A percentile compares a stretch with the other conserved stretches of the same genome.
These are phyloP conservation scores for Begonia fuchsioides DNA, from an alignment of 306 rosid species.

Conservation along the genomic window DNA sequence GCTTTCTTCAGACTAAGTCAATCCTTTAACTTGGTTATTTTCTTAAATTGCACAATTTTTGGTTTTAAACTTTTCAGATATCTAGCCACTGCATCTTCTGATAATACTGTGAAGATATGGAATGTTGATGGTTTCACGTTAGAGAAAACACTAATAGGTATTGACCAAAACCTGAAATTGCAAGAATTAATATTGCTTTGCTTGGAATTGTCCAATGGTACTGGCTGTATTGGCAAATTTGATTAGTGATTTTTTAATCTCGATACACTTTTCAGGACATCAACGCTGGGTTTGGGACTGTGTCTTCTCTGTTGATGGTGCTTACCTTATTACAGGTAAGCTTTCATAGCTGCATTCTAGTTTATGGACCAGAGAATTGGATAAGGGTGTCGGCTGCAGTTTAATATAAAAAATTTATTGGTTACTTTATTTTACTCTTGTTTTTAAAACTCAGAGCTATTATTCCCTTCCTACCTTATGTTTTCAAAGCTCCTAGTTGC, in stretches of 20 bases:
- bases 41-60: slow-evolving; percentile 8
- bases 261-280: slow-evolving; percentile 48
- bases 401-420: too few relatives aligned
- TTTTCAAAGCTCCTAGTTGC: too few relatives aligned
- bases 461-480: neutral
- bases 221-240: slow-evolving; percentile 4
- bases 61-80: slow-evolving; percentile 40
- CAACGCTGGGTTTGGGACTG: slow-evolving; percentile 99
- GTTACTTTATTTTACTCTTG: too few relatives aligned
- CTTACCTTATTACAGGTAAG: slow-evolving; percentile 91
- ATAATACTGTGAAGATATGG: slow-evolving; percentile 92
- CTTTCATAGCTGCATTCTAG: slow-evolving; percentile 3
- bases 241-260: slow-evolving; percentile 12
- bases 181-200: too few relatives aligned
- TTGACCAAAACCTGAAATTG: slow-evolving; percentile 1
- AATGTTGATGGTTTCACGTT: slow-evolving; percentile 92
- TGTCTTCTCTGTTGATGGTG: slow-evolving; percentile 97
- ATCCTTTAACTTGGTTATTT: neutral
- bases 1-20: slow-evolving; percentile 4
- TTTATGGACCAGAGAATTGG: neutral
- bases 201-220: too few relatives aligned
- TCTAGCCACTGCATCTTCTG: slow-evolving; percentile 94
- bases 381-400: neutral
- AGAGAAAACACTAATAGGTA: slow-evolving; percentile 86
- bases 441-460: neutral